A percentile compares a stretch with the other conserved stretches of the same genome.
phyloP scores from a whole-genome alignment of 257 asterid species.

The Verbascum thapsus region DNA sequence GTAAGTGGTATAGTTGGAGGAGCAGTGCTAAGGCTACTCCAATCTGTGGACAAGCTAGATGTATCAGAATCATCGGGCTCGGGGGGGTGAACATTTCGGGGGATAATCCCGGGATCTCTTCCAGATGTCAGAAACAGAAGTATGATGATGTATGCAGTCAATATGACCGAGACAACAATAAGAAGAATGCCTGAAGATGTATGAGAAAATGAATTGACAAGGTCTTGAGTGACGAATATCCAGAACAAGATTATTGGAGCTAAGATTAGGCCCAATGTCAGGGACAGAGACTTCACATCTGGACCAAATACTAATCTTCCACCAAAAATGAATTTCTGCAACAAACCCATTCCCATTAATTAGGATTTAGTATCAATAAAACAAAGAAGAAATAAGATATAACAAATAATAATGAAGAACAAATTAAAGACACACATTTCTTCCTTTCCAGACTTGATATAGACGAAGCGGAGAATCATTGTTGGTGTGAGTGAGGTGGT shows the following conservation, averaged over 20 bases:
- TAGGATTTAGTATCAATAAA: too few relatives aligned
- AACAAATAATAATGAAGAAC: background rate
- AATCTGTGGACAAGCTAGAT: slow-evolving; percentile 39
- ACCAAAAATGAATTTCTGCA: slow-evolving; percentile 68
- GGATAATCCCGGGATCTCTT: slow-evolving; percentile 79
- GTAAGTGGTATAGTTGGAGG: slow-evolving; percentile 44
- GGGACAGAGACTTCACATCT: slow-evolving; percentile 62
- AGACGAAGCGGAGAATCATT: slow-evolving; percentile 38
- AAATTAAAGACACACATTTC: slow-evolving; percentile 42
- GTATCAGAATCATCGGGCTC: slow-evolving; percentile 41
- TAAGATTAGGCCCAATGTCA: slow-evolving; percentile 58
- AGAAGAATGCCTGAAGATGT: slow-evolving; percentile 48
- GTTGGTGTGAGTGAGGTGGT: slow-evolving; percentile 24
- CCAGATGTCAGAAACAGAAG: slow-evolving; percentile 70
- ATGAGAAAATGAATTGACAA: slow-evolving; percentile 40
- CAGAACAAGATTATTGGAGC: slow-evolving; percentile 63
- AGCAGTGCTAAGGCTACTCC: slow-evolving; percentile 38
- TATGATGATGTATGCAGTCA: slow-evolving; percentile 38
- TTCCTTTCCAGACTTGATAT: slow-evolving; percentile 59
- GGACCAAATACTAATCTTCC: slow-evolving; percentile 84
- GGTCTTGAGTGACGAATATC: slow-evolving; percentile 52
- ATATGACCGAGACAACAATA: slow-evolving; percentile 41
- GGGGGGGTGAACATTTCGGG: slow-evolving; percentile 62
- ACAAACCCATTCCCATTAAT: too few relatives aligned
- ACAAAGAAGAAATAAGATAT: background rate